Percentiles rank a stretch among this genome's conserved stretches.
These are phyloP conservation scores for Scenedesmus sp. DNA, from an alignment of 163 green algal genomes.

Conservation along the genomic window DNA sequence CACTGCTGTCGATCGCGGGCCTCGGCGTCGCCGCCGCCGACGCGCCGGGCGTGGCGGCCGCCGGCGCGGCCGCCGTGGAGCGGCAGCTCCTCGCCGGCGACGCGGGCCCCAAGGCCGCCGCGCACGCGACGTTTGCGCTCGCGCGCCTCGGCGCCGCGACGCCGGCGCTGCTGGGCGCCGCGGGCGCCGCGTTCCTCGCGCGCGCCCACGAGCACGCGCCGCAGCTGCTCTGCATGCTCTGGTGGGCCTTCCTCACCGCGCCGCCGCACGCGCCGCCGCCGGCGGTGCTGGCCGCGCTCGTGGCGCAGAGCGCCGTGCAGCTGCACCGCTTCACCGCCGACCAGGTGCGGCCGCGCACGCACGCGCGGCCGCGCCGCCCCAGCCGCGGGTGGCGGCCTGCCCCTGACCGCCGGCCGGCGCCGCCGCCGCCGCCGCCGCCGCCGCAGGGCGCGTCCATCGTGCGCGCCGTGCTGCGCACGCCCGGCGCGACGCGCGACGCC, in stretches of 20 bases:
- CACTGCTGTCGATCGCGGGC: conserved; percentile 4
- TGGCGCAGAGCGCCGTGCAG: background rate
- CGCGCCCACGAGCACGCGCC: background rate
- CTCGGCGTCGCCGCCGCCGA: background rate
- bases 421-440: background rate
- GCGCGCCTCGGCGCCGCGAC: background rate
- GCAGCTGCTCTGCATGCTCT: conserved; percentile 28
- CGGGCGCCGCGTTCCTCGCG: conserved; percentile 10
- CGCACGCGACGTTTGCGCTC: conserved; percentile 6
- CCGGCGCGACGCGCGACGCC: too few relatives aligned
- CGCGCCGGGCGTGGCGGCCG: background rate
- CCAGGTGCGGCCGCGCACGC: conserved; percentile 6
- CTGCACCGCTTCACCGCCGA: conserved; percentile 26
- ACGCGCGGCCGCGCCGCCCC: background rate
- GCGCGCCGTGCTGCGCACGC: background rate
- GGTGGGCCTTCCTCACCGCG: background rate
- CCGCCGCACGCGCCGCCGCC: background rate
- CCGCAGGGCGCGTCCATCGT: background rate
- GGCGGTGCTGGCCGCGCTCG: background rate
- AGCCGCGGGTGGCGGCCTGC: background rate
- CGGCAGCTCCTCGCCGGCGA: background rate
- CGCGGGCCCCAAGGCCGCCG: conserved; percentile 6
- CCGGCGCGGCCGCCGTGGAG: background rate
- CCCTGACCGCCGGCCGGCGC: background rate
- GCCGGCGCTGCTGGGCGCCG: background rate